Base-by-base conservation (phyloP, 495 filamentous ascomycete species). In the Penicillium steckii region DNA sequence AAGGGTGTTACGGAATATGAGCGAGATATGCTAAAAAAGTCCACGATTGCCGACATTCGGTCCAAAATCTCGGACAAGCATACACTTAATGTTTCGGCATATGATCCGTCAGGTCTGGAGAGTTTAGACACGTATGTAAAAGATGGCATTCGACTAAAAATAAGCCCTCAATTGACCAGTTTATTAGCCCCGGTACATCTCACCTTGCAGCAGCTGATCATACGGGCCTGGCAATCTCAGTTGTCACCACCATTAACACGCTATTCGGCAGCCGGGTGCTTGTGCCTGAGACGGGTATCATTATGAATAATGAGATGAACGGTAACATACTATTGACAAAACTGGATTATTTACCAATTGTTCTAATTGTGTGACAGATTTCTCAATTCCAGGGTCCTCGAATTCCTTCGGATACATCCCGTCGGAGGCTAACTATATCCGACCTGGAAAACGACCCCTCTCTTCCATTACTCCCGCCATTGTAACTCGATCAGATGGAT, bases 251-350 rank as follows among this genome's bases (percentile, higher is more conserved):
- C 0, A 76, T 97, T 52, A 97, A 97, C 68, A 74, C 93, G 1
- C 75, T 91, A 0, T 97, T 96, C 48, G 92, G 92, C 15, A 84
- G 81, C 37, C 71, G 81, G 23, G 56, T 96, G 29, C 82, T 95
- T 71, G 85, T 91, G 1, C 90, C 90, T 0, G 84, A 91, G 59
- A 94, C 90, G 0, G 85, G 85, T 26, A 81, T 96, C 44, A 88
- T 95, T 42, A 88, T 93, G 84, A 97, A 97, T 66, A 84, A 96
- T 62, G 89, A 96, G 64, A 96, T 96, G 91, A 88, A 96, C 63
- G 89, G 88, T 80, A 66, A 55, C 59, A 65, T 7, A n/a, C 24
- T 23, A 4, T 23, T 25, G 9, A 21, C 0, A 23, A 18, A 9
- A 1, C 29, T 26, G 1, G 37, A 19, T 2, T 25, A 29, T 9